Evolutionary conservation across 2,329 filamentous ascomycete species (phyloP), one percentile per base, ranked within the genome.

Genomic region (Arthroderma sp.): DNA sequence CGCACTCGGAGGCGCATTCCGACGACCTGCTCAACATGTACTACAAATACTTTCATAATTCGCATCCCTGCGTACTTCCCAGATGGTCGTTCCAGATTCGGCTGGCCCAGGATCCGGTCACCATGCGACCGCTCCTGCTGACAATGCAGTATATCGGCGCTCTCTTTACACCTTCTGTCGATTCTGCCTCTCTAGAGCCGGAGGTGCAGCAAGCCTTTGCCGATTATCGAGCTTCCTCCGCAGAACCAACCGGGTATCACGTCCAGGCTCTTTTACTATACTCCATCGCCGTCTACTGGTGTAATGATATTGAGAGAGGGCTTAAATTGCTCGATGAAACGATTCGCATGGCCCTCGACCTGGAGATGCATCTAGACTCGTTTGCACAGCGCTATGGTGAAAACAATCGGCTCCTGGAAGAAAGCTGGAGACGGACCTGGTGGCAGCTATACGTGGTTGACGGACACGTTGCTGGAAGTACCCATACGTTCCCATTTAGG

Each of bases 381-480:
- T 66, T 63, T 44, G 64, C 63, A 17, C 70, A 76, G 0, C 70
- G 79, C 5, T 74, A 87, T 62, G 84, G 85, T 11, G 74, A 77
- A 39, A 80, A 81, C 2, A 61, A 63, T 28, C 37, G 55, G 13
- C 56, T 63, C 2, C 33, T 64, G 4, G 58, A 59, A 39, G 69
- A 71, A 61, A 63, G 63, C 67, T 89, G 86, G 70, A 65, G 70
- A 52, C 62, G 70, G 15, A 71, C 70, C 6, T 71, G 69, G 68
- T 71, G 70, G 69, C 63, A 63, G 61, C 38, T 71, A 23, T 91
- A 84, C 66, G 79, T 86, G 13, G 79, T 87, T 8, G 88, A 93
- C 66, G 86, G 84, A 55, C 85, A 91, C 77, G 81, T 91, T 61
- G 85, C 88, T 1, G 87, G 86, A 3, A 84, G 63, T 31, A 57